Conservation (phyloP, 345 rosid genomes). For the Brassica carinata region DNA sequence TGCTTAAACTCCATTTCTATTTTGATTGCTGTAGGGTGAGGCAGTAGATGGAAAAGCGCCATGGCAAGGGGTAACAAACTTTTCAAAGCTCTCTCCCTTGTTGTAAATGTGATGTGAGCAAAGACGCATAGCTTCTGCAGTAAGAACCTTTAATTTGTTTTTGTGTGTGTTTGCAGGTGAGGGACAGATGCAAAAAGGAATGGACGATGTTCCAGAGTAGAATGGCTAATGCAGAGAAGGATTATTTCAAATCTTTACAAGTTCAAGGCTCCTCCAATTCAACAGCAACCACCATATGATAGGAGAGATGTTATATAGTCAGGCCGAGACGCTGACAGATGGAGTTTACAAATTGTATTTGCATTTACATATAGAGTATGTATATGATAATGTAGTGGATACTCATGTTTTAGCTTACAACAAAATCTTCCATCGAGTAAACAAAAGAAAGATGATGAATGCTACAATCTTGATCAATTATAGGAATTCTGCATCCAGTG, state of each 20-base stretch:
- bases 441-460: conserved; percentile 2
- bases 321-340: conserved; percentile 23
- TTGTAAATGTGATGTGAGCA: conserved; percentile 7
- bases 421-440: conserved; percentile 5
- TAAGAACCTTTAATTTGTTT: not conserved
- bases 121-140: conserved; percentile 6
- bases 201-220: conserved; percentile 87
- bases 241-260: conserved; percentile 46
- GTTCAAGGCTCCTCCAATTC: conserved; percentile 45
- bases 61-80: conserved; percentile 84
- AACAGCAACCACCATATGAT: conserved; percentile 31
- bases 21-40: conserved; percentile 57
- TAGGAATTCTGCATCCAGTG: not conserved
- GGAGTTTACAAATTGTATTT: conserved; percentile 23
- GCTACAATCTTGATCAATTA: conserved; percentile 4
- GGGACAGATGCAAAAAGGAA: conserved; percentile 86
- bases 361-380: conserved; percentile 35
- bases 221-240: conserved; percentile 62
- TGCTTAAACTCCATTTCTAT: not conserved
- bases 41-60: conserved; percentile 66
- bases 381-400: conserved; percentile 34
- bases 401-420: conserved; percentile 1
- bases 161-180: conserved; percentile 56
- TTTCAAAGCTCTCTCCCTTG: not conserved
- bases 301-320: conserved; percentile 29